Evolutionary conservation across 441 rosid genomes (phyloP).

Genomic region (Populus hybrid): DNA sequence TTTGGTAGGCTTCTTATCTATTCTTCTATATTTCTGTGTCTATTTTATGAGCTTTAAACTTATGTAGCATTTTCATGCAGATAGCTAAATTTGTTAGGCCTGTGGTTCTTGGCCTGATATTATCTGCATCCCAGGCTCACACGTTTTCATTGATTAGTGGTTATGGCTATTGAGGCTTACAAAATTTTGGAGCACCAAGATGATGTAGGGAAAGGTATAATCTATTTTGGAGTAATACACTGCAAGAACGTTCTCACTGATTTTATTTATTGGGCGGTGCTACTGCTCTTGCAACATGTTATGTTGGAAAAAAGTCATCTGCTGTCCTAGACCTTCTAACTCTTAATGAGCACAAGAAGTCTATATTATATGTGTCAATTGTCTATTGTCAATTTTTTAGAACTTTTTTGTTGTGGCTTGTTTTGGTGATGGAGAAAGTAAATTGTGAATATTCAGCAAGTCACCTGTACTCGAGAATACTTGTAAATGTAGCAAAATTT

Average conservation of each 20-base stretch:
- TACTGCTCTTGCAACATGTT: not conserved
- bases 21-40: not conserved
- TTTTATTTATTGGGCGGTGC: not conserved
- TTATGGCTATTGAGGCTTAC: constrained; percentile 70
- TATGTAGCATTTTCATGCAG: constrained; percentile 40
- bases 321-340: not conserved
- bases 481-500: not conserved
- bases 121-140: constrained; percentile 83
- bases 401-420: not conserved
- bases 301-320: not conserved
- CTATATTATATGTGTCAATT: not conserved
- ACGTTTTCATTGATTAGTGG: constrained; percentile 85
- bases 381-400: not conserved
- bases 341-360: not conserved
- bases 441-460: not conserved
- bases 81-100: constrained; percentile 69
- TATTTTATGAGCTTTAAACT: constrained; percentile 12
- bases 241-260: not conserved
- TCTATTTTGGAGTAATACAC: not conserved
- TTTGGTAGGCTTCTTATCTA: constrained; percentile 35
- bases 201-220: constrained; percentile 69
- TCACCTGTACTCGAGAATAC: not conserved
- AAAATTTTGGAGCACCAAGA: constrained; percentile 89
- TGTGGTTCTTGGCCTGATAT: constrained; percentile 62
- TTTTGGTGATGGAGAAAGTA: not conserved